Percentiles rank a stretch among this genome's conserved stretches.
Conservation (phyloP, 139 green algal species). For the Chlamydomonas sphaeroides region DNA sequence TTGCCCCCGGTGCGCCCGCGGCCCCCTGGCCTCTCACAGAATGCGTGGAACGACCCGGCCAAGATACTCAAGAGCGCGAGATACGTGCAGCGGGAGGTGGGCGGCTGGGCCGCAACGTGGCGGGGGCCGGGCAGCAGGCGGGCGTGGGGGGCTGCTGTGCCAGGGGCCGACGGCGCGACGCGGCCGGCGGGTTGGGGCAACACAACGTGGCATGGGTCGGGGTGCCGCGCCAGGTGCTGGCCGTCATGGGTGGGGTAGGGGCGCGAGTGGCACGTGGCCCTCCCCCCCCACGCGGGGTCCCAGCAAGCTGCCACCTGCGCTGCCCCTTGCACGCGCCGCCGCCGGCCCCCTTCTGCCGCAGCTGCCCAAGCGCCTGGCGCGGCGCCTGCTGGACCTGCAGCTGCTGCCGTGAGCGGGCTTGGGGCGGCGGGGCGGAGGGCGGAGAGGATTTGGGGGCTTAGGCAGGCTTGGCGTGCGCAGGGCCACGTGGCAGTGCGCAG, state of each 20-base stretch:
- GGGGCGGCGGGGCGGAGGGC: neutral
- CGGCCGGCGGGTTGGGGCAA: too few species aligned
- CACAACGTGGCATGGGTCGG: too few species aligned
- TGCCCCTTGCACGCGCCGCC: too few species aligned
- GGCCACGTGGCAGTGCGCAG: too few species aligned
- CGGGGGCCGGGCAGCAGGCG: neutral
- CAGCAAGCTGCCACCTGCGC: too few species aligned
- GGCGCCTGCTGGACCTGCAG: constrained; percentile 90
- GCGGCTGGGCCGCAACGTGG: neutral
- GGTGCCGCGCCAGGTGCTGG: too few species aligned
- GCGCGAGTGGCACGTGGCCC: neutral
- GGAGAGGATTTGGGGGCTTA: neutral
- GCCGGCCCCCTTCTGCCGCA: constrained; percentile 48
- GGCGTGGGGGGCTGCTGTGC: neutral
- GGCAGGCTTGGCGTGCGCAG: neutral
- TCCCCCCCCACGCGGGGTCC: too few species aligned
- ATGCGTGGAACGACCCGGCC: constrained; percentile 50
- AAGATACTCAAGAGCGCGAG: constrained; percentile 66
- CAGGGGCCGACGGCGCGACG: too few species aligned
- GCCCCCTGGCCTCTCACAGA: too few species aligned
- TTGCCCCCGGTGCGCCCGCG: too few species aligned
- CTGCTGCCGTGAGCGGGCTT: constrained; percentile 70
- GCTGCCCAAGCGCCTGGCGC: constrained; percentile 85
- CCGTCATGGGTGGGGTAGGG: neutral
- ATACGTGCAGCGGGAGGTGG: constrained; percentile 72